Percentiles rank a stretch among this genome's conserved stretches.
phyloP scores from a whole-genome alignment of 495 filamentous ascomycete species.

The Pseudomonodictys pantanalensis region DNA sequence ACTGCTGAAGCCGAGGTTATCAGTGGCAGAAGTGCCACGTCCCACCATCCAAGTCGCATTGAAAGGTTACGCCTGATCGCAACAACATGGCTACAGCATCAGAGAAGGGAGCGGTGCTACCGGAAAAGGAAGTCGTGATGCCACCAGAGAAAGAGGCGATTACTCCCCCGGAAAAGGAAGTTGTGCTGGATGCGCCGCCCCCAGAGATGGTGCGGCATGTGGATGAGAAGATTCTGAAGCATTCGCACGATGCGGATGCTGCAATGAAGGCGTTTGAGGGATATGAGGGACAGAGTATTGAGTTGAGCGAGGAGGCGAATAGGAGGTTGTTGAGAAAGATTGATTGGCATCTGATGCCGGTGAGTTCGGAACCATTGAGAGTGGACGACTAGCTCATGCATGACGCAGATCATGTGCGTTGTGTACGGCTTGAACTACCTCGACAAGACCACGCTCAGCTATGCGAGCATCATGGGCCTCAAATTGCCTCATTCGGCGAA shows the following conservation, averaged over 20 bases:
- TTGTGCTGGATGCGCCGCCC: not conserved
- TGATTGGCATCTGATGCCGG: conserved; percentile 43
- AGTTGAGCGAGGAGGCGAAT: conserved; percentile 56
- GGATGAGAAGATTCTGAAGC: conserved; percentile 44
- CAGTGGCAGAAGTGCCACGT: no score
- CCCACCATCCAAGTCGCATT: no score
- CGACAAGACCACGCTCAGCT: conserved; percentile 58
- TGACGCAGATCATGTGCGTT: conserved; percentile 36
- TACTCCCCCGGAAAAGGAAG: not conserved
- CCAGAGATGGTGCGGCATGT: not conserved
- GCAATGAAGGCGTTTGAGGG: conserved; percentile 57
- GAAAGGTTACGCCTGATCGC: no score
- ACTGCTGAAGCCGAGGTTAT: no score
- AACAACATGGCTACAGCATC: no score
- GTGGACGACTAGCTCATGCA: not conserved
- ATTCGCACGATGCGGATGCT: conserved; percentile 59
- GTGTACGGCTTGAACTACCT: conserved; percentile 52
- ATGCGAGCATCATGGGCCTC: conserved; percentile 51
- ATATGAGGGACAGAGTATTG: conserved; percentile 48
- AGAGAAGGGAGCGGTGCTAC: no score
- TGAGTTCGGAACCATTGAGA: conserved; percentile 12
- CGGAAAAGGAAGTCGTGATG: not conserved
- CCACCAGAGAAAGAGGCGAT: not conserved
- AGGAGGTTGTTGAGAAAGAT: conserved; percentile 43
- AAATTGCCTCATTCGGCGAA: conserved; percentile 17